Conservation (phyloP, 2,329 filamentous ascomycete genomes). For the Tolypocladium ovalisporum region DNA sequence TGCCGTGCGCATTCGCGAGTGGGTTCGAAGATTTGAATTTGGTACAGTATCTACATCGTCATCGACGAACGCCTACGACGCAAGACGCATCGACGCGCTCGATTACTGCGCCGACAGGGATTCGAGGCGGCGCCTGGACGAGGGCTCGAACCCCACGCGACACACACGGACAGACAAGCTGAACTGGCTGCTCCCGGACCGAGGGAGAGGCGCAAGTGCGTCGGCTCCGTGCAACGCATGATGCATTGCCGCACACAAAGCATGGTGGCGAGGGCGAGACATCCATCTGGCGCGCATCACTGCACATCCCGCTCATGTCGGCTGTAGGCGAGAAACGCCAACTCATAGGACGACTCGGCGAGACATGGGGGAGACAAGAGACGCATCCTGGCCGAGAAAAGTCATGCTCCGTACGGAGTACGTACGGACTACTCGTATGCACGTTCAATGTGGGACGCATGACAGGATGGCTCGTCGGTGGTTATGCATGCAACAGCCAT, state of each 20-base stretch:
- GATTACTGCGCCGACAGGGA: background rate
- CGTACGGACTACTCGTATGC: too few species aligned
- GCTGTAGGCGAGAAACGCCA: background rate
- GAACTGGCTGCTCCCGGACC: background rate
- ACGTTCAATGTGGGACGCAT: background rate
- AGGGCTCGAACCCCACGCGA: background rate
- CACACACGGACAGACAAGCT: background rate
- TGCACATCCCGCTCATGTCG: background rate
- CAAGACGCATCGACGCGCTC: background rate
- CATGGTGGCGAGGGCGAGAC: background rate
- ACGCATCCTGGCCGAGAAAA: background rate
- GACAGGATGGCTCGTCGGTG: background rate
- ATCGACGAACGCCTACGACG: background rate
- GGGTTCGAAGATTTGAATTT: background rate
- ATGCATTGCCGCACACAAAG: background rate
- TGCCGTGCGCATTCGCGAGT: background rate
- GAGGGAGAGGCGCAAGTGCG: background rate
- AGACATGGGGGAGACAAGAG: background rate
- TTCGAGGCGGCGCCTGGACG: background rate
- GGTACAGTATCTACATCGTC: background rate
- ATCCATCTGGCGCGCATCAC: background rate
- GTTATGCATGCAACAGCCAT: background rate
- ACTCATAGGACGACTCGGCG: background rate
- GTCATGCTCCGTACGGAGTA: background rate
- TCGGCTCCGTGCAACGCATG: background rate